Evolutionary conservation across 768 basidiomycete genomes (phyloP).

Genomic region (Pilatotrama ljubarskyi): DNA sequence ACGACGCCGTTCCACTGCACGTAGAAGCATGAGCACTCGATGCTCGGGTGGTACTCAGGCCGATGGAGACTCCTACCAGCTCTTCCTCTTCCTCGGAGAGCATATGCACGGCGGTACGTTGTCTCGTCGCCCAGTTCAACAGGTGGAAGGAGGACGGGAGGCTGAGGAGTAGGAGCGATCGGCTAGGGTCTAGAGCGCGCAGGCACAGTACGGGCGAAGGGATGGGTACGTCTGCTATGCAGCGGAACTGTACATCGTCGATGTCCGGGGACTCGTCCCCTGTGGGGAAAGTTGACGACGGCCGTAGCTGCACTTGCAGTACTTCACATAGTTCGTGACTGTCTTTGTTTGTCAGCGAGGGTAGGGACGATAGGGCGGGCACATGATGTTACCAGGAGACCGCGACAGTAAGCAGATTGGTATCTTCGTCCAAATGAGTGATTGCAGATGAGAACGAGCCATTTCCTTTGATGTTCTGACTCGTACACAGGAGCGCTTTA

Average conservation of each 20-base stretch:
- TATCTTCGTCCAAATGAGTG: conserved; percentile 19
- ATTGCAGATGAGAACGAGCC: conserved; percentile 20
- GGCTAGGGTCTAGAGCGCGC: conserved; percentile 18
- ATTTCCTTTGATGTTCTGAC: conserved; percentile 8
- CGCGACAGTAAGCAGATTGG: conserved; percentile 19
- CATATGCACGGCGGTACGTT: conserved; percentile 28
- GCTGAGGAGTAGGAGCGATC: conserved; percentile 36
- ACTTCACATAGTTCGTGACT: conserved; percentile 20
- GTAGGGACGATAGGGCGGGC: conserved; percentile 18
- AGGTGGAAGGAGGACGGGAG: conserved; percentile 34
- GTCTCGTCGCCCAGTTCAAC: conserved; percentile 38
- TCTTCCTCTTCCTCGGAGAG: conserved; percentile 32
- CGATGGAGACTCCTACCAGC: conserved; percentile 28
- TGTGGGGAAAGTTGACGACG: not conserved
- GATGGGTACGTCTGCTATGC: conserved; percentile 10
- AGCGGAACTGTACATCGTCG: not conserved
- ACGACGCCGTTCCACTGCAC: conserved; percentile 44
- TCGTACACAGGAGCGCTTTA: conserved; percentile 9
- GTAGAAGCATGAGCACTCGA: not conserved
- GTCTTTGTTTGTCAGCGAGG: not conserved
- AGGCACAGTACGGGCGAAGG: conserved; percentile 13
- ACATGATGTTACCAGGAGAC: conserved; percentile 24
- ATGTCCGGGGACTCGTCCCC: not conserved
- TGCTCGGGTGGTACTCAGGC: not conserved
- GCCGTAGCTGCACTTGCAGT: conserved; percentile 10